Evolutionary conservation across 495 filamentous ascomycete genomes (phyloP), one percentile per base, ranked within the genome.

Genomic region (Collariella sp.): DNA sequence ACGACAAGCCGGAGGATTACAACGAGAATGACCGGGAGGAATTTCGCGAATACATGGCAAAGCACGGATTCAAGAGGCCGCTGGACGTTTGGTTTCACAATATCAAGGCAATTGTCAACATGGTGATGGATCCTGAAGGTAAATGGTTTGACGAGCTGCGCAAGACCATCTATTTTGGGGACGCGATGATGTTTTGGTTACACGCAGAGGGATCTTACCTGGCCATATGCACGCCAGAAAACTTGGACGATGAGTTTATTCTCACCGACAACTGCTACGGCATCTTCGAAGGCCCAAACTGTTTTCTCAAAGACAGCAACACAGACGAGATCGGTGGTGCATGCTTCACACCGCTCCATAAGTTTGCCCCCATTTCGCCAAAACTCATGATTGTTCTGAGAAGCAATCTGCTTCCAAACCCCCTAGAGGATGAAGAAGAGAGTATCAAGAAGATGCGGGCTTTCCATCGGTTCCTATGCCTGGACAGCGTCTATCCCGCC

Each of bases 1-100:
- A 67, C 33, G 58, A 70, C 13, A 62, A 36, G 7, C 41, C 57
- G 1, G 71, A 74, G 7, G 55, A 51, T 3, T 80, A 80, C 54
- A 34, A 61, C 7, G 41, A 20, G 11, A 54, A 73, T 34, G 79
- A 81, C 55, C 63, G 60, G 45, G 61, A 67, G 3, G 3, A 35
- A 1, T 19, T 80, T 33, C 49, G 54, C 4, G 54, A 66, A 11
- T 79, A 77, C 61, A 79, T 81, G 76, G 15, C 50, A 13, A 51
- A 71, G 38, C 73, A 70, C 24, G 67, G 66, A 0, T 73, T 75
- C 55, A 61, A 62, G n/a, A 64, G 54, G 18, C 78, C 79, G 0
- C 52, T 69, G 16, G 71, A 79, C 20, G 78, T 81, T 2, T 82
- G 78, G 78, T 70, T 76, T n/a, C 49, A 73, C 18, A 72, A 70